Base-by-base conservation (phyloP, 192 early-diverging fungal species). In the Coemansia sp. region DNA sequence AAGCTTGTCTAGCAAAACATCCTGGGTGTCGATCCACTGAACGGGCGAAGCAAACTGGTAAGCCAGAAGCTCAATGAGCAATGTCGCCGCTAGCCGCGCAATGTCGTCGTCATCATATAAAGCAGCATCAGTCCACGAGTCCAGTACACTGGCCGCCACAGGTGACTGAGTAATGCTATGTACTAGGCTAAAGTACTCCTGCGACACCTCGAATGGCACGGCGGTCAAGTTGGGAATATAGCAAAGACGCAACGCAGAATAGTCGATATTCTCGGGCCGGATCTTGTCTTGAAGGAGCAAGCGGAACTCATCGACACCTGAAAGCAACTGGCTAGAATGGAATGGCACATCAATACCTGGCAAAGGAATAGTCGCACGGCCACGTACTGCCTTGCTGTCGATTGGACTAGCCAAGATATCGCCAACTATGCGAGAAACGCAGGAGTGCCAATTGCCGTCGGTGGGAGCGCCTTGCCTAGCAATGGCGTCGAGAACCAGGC, bases 151-250 rank as follows among this genome's bases (percentile, higher is more conserved):
- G 70, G 72, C 83, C 1, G 93, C 71, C 31, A 86, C 86, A 37
- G 84, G 73, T 20, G 91, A 92, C 26, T 84, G 78, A 21, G 94
- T 95, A 33, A 86, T 69, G 31, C 85, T 73, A 69, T 87, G 84
- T 4, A 92, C 89, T 36, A 67, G 77, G 59, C 89, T 79, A 63
- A 98, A 86, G 84, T 94, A 98, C 10, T 77, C 74, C 74, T 88
- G 88, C 31, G 84, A 77, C 23, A 93, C 80, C 48, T 84, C 87
- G 87, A 98, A 98, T 42, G 95, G 94, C 67, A 84, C 60, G 38
- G 92, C 95, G 38, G 94, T 96, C 70, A 98, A 81, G 76, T 98
- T 98, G 50, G 95, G 95, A 74, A 98, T 94, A 71, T 96, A 98
- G 73, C 90, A 88, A 60, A 82, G 86, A 51, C 83, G 66, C 31